phyloP scores from a whole-genome alignment of 2,329 filamentous ascomycete species.

The Phialophora macrospora region DNA sequence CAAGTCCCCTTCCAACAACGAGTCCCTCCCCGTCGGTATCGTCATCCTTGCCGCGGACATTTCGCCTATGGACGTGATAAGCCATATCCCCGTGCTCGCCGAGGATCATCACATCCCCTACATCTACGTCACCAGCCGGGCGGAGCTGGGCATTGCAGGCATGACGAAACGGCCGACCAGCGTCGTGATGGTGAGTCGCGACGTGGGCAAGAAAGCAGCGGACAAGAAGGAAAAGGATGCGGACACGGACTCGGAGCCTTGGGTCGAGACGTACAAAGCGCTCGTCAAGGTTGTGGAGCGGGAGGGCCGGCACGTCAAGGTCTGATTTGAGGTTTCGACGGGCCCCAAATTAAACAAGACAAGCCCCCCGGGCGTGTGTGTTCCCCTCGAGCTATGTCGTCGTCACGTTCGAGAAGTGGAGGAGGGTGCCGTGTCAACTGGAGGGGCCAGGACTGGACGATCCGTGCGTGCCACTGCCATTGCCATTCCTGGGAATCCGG shows the following conservation, averaged over 20 bases:
- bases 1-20: slow-evolving; percentile 66
- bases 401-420: not conserved
- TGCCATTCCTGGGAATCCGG: not conserved
- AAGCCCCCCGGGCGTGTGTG: no score
- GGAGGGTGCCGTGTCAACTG: not conserved
- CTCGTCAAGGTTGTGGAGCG: slow-evolving; percentile 64
- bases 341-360: no score
- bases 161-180: slow-evolving; percentile 95
- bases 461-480: not conserved
- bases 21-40: slow-evolving; percentile 68
- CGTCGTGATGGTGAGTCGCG: slow-evolving; percentile 79
- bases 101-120: slow-evolving; percentile 98
- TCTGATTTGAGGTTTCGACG: slow-evolving; percentile 44
- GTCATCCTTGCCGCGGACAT: slow-evolving; percentile 97
- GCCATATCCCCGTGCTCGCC: slow-evolving; percentile 94
- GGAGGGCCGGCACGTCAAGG: slow-evolving; percentile 62
- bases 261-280: slow-evolving; percentile 60
- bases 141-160: slow-evolving; percentile 89
- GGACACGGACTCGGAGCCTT: slow-evolving; percentile 52
- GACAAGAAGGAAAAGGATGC: slow-evolving; percentile 52
- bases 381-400: not conserved
- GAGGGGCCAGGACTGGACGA: not conserved
- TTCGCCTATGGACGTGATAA: slow-evolving; percentile 98
- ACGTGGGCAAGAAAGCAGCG: slow-evolving; percentile 51
- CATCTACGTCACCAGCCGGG: slow-evolving; percentile 89